A percentile compares a stretch with the other conserved stretches of the same genome.
Evolutionary conservation across 2,329 filamentous ascomycete genomes (phyloP).

Genomic region (Daldinia eschscholtzii): DNA sequence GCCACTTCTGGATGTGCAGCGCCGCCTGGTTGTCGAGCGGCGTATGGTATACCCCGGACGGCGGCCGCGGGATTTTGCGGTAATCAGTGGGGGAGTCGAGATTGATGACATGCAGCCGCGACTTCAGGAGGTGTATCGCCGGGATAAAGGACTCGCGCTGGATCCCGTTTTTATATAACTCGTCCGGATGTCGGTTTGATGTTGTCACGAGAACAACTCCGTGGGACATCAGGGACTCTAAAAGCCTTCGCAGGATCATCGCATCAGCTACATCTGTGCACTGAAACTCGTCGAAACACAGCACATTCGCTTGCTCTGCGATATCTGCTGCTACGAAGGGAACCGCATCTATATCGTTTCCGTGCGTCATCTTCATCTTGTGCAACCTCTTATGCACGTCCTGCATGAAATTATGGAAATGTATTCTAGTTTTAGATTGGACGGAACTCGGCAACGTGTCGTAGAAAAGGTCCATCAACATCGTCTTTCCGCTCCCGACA

Average conservation of each 20-base stretch:
- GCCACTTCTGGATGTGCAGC: conserved; percentile 93
- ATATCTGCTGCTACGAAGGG: conserved; percentile 96
- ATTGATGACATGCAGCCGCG: conserved; percentile 87
- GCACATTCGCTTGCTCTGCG: conserved; percentile 83
- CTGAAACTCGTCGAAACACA: conserved; percentile 99
- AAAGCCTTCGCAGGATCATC: conserved; percentile 91
- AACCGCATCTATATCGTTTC: conserved; percentile 88
- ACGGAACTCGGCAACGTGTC: conserved; percentile 88
- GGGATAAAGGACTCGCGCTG: conserved; percentile 96
- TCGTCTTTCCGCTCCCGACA: conserved; percentile 97
- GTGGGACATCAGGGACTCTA: conserved; percentile 93
- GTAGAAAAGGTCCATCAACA: conserved; percentile 99
- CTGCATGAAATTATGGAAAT: conserved; percentile 99
- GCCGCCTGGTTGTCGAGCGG: conserved; percentile 82
- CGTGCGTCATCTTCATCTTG: conserved; percentile 88
- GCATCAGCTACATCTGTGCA: conserved; percentile 98
- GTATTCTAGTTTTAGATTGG: conserved; percentile 87
- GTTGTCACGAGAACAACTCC: conserved; percentile 97
- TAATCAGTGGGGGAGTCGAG: conserved; percentile 97
- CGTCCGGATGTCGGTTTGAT: conserved; percentile 94
- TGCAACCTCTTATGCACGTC: conserved; percentile 93
- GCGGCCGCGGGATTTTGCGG: conserved; percentile 93
- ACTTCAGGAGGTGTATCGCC: conserved; percentile 92
- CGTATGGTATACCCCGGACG: conserved; percentile 93
- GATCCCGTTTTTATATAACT: conserved; percentile 98